Evolutionary conservation across 257 asterid species (phyloP).

Genomic region (Perilla frutescens): DNA sequence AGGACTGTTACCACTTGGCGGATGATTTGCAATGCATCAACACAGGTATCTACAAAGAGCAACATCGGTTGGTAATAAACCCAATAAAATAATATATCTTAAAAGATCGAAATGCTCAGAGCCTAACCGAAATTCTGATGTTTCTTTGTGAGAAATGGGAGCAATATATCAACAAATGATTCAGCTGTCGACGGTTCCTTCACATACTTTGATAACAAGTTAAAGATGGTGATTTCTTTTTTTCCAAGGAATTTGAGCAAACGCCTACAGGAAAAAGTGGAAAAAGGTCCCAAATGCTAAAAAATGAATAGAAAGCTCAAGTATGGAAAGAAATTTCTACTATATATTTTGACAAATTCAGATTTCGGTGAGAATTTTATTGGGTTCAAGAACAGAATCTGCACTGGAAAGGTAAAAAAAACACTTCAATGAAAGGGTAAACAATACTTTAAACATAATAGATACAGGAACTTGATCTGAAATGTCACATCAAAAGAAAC

Average conservation of each 20-base stretch:
- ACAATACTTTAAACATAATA: conserved; percentile 9
- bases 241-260: conserved; percentile 61
- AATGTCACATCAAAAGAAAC: conserved; percentile 1
- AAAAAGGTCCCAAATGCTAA: conserved; percentile 18
- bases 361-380: conserved; percentile 14
- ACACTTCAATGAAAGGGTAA: neutral
- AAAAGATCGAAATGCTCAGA: conserved; percentile 26
- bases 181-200: conserved; percentile 69
- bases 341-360: conserved; percentile 12
- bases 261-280: conserved; percentile 47
- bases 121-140: conserved; percentile 64
- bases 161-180: conserved; percentile 75
- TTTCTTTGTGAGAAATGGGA: conserved; percentile 71
- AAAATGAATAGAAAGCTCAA: conserved; percentile 18
- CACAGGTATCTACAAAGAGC: conserved; percentile 60
- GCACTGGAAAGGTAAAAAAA: neutral
- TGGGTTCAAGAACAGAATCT: conserved; percentile 8
- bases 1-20: conserved; percentile 54
- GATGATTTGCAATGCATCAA: conserved; percentile 60
- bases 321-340: neutral
- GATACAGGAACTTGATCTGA: conserved; percentile 1
- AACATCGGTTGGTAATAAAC: conserved; percentile 20
- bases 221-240: conserved; percentile 70
- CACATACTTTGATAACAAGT: conserved; percentile 66
- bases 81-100: conserved; percentile 6